Evolutionary conservation across 2,329 filamentous ascomycete genomes (phyloP).

Genomic region (Fusarium udum): DNA sequence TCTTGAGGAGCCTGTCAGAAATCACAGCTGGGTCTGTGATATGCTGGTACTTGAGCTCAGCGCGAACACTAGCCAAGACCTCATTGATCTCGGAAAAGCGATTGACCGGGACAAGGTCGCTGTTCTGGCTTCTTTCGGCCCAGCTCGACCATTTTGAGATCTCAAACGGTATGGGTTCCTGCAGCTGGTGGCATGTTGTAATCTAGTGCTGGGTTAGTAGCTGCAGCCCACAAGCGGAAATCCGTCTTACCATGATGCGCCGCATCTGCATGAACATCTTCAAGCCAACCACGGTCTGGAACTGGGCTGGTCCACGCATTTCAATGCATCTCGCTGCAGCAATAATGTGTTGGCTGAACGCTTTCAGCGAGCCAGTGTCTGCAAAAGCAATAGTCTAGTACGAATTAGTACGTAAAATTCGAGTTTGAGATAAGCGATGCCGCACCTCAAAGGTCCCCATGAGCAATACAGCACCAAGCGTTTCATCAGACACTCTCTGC

Average conservation of each 20-base stretch:
- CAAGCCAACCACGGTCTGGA: conserved; percentile 14
- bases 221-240: not conserved
- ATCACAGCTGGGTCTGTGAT: conserved; percentile 17
- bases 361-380: conserved; percentile 26
- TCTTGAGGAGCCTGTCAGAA: conserved; percentile 8
- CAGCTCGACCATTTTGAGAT: conserved; percentile 33
- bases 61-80: conserved; percentile 2
- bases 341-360: conserved; percentile 31
- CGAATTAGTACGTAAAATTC: accelerated
- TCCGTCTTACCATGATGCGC: conserved; percentile 22
- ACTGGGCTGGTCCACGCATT: conserved; percentile 32
- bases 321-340: conserved; percentile 38
- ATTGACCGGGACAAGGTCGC: conserved; percentile 5
- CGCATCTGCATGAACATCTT: conserved; percentile 34
- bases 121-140: conserved; percentile 6
- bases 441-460: conserved; percentile 37
- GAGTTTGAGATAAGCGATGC: not conserved
- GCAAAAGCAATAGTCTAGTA: conserved; percentile 29
- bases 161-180: conserved; percentile 33
- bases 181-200: conserved; percentile 37
- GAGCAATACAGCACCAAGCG: conserved; percentile 28
- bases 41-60: conserved; percentile 22
- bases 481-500: conserved; percentile 25
- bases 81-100: conserved; percentile 30
- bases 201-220: conserved; percentile 4